A percentile compares a stretch with the other conserved stretches of the same genome.
Evolutionary conservation across 2,329 filamentous ascomycete genomes (phyloP).

Genomic region (Fusarium sublunatum): DNA sequence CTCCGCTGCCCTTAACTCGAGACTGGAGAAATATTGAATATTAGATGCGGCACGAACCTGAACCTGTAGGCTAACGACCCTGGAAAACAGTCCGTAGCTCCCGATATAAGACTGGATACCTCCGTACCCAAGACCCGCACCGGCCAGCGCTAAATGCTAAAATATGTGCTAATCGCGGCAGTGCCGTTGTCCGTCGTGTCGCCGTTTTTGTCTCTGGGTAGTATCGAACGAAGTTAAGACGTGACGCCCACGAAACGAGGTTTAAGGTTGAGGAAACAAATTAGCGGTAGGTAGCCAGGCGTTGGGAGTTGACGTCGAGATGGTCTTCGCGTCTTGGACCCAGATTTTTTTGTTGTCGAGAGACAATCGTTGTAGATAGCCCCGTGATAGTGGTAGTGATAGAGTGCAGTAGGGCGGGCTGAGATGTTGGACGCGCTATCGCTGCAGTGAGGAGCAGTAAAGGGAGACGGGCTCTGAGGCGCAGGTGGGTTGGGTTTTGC

Average conservation of each 20-base stretch:
- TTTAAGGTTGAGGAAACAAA: conserved; percentile 7
- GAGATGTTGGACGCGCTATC: conserved; percentile 31
- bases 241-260: conserved; percentile 28
- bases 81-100: conserved; percentile 44
- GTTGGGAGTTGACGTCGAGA: conserved; percentile 1
- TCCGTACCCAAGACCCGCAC: conserved; percentile 42
- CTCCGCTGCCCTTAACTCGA: conserved; percentile 27
- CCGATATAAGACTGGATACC: conserved; percentile 38
- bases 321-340: background rate
- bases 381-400: conserved; percentile 8
- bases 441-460: conserved; percentile 21
- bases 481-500: conserved; percentile 24
- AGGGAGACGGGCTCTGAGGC: conserved; percentile 11
- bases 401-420: conserved; percentile 26
- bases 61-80: conserved; percentile 23
- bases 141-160: conserved; percentile 40
- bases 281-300: background rate
- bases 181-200: conserved; percentile 44
- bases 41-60: conserved; percentile 42
- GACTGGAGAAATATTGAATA: conserved; percentile 43
- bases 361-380: conserved; percentile 3
- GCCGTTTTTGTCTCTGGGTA: conserved; percentile 37
- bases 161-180: conserved; percentile 43
- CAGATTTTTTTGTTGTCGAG: background rate
- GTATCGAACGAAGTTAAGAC: conserved; percentile 10